A percentile compares a stretch with the other conserved stretches of the same genome.
Evolutionary conservation across 805 yeast genomes (phyloP).

Genomic region (Wickerhamiella shivajii): DNA sequence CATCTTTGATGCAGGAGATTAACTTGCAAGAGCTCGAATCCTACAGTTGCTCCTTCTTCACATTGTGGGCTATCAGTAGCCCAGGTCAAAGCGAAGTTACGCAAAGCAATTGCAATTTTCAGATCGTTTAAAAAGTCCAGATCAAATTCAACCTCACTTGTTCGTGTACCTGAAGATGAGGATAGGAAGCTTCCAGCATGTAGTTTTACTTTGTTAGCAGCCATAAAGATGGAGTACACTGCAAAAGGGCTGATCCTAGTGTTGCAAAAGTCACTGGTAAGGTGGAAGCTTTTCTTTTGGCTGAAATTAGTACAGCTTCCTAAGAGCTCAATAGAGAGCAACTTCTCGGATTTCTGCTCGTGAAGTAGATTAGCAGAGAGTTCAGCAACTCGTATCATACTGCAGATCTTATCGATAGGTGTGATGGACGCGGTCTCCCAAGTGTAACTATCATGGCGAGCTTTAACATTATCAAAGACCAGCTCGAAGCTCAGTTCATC

Average conservation of each 20-base stretch:
- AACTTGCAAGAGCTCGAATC: slow-evolving; percentile 61
- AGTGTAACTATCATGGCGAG: slow-evolving; percentile 1
- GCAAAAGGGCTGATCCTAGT: slow-evolving; percentile 5
- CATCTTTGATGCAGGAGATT: slow-evolving; percentile 49
- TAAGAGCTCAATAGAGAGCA: slow-evolving; percentile 7
- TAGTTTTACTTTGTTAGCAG: slow-evolving; percentile 9
- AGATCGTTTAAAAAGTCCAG: slow-evolving; percentile 1
- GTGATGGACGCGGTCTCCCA: slow-evolving; percentile 1
- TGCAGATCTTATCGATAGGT: neutral
- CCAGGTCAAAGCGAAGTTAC: slow-evolving; percentile 69
- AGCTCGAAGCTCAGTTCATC: slow-evolving; percentile 4
- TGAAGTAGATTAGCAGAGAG: slow-evolving; percentile 2
- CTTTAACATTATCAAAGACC: slow-evolving; percentile 1
- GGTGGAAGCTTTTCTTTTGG: slow-evolving; percentile 3
- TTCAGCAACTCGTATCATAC: slow-evolving; percentile 1
- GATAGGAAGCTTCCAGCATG: too few relatives aligned
- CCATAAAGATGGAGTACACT: slow-evolving; percentile 3
- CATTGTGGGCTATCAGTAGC: slow-evolving; percentile 19
- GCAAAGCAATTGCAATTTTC: slow-evolving; percentile 10
- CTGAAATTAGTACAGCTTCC: slow-evolving; percentile 3
- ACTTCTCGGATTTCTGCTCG: neutral
- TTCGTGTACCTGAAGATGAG: neutral
- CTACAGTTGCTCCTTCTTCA: slow-evolving; percentile 60
- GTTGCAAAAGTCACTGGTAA: slow-evolving; percentile 8
- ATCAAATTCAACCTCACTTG: neutral